A percentile compares a stretch with the other conserved stretches of the same genome.
phyloP scores from a whole-genome alignment of 2,329 filamentous ascomycete genomes.

The Aspergillus oerlinghausenensis region DNA sequence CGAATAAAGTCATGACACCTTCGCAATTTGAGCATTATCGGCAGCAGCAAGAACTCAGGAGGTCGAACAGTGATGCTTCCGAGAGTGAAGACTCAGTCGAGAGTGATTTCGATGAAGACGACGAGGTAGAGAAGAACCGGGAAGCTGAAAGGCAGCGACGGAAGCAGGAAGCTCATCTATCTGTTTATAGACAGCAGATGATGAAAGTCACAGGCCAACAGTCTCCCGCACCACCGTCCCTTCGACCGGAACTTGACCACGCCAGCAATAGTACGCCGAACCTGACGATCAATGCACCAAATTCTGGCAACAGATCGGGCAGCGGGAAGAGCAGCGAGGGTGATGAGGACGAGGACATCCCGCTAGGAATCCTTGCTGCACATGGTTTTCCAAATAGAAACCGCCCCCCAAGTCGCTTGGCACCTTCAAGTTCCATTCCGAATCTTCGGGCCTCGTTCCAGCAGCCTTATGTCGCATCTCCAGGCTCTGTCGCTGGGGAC shows the following conservation, averaged over 20 bases:
- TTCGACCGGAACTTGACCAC: constrained; percentile 53
- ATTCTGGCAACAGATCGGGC: constrained; percentile 33
- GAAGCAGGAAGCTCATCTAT: constrained; percentile 86
- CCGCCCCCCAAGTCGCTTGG: constrained; percentile 66
- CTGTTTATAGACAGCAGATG: constrained; percentile 90
- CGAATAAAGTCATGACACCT: constrained; percentile 82
- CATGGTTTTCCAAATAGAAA: constrained; percentile 82
- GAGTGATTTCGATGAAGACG: constrained; percentile 69
- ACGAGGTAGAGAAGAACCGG: constrained; percentile 71
- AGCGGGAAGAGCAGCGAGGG: constrained; percentile 45
- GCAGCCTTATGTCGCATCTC: constrained; percentile 45
- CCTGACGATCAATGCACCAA: constrained; percentile 41
- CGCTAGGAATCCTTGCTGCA: constrained; percentile 77
- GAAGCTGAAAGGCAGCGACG: constrained; percentile 70
- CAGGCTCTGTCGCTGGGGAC: constrained; percentile 54
- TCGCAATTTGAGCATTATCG: constrained; percentile 80
- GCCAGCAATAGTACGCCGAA: constrained; percentile 61
- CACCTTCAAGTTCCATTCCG: constrained; percentile 63
- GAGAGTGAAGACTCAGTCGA: constrained; percentile 53
- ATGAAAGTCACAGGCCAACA: constrained; percentile 88
- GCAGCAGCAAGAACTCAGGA: constrained; percentile 63
- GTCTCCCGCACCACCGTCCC: constrained; percentile 42
- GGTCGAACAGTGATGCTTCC: constrained; percentile 47
- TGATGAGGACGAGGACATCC: constrained; percentile 83
- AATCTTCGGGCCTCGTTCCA: constrained; percentile 60